These are phyloP conservation scores for Tuber calosporum DNA, from an alignment of 495 filamentous ascomycete species.

Conservation along the genomic window DNA sequence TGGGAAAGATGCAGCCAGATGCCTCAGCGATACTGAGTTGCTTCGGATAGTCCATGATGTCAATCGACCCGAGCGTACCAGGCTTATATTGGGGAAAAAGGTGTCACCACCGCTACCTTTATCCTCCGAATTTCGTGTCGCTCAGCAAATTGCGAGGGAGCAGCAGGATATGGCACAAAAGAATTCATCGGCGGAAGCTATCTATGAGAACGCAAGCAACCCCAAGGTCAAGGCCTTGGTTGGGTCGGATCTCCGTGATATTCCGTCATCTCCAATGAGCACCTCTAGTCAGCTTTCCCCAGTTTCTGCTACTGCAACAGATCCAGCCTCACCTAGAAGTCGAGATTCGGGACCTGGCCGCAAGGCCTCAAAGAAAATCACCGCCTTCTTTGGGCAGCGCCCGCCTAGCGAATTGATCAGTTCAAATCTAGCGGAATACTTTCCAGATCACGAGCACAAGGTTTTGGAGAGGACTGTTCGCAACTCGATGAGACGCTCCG, in stretches of 20 bases:
- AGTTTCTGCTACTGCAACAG: conserved; percentile 17
- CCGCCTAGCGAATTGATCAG: conserved; percentile 97
- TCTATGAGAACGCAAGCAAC: conserved; percentile 30
- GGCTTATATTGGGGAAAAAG: conserved; percentile 66
- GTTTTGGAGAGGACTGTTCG: conserved; percentile 90
- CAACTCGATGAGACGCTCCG: conserved; percentile 80
- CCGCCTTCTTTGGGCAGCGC: conserved; percentile 72
- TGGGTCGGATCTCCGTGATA: conserved; percentile 28
- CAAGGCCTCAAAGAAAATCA: conserved; percentile 40
- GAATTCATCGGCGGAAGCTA: conserved; percentile 19
- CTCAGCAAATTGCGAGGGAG: conserved; percentile 41
- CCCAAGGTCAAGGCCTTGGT: conserved; percentile 34
- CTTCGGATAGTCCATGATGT: conserved; percentile 73
- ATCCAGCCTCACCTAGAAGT: conserved; percentile 29
- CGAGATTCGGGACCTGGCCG: conserved; percentile 24
- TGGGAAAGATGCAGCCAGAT: conserved; percentile 68
- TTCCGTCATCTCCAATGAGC: conserved; percentile 22
- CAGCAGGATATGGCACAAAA: conserved; percentile 34
- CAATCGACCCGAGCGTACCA: conserved; percentile 69
- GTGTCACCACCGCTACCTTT: conserved; percentile 35
- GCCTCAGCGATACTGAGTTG: conserved; percentile 74
- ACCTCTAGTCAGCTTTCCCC: conserved; percentile 28
- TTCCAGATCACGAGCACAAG: conserved; percentile 86
- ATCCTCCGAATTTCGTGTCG: conserved; percentile 35
- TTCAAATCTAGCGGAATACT: conserved; percentile 89